Evolutionary conservation across 768 basidiomycete genomes (phyloP), one percentile per base, ranked within the genome.

Genomic region (Russula vinacea): DNA sequence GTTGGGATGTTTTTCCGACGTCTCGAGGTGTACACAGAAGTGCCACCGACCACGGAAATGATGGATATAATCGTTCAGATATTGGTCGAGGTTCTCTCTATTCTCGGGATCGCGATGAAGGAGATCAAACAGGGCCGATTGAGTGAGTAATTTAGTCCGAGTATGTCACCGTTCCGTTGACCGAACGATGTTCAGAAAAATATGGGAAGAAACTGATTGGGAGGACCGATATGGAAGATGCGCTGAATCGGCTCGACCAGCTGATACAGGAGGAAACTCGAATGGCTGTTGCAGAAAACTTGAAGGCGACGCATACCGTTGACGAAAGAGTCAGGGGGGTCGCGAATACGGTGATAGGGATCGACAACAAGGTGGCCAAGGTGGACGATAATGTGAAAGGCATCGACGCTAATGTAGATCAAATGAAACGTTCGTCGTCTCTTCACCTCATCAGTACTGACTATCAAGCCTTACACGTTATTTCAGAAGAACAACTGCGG

Each of bases 251-350:
- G 26, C 24, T 50, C 5, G 49, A 50, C 24, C 26, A 26, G 2
- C 14, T 51, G 50, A 51, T 29, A 8, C 53, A 54, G 19, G 53
- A 54, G 35, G 56, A 56, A n/a, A 40, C 29, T 11, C 40, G 56
- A n/a, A 56, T 56, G 40, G 40, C 56, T 2, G 8, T 26, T 19
- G 56, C 29, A 16, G 22, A 56, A 32, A 2, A 19, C 14, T 14
- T 56, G 40, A 44, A 29, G n/a, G 53, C 19, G 9, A 37, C 53
- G 16, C 49, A 26, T 22, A 11, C 10, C 3, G 35, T 54, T 6
- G 53, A 54, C 5, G 35, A 22, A 3, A 22, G 22, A 13, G 33
- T 37, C 10, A 13, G 14, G 11, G 35, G 35, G 13, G n/a, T 53
- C 9, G 10, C 16, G 17, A 14, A 52, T 5, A 26, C 11, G 24